phyloP scores from a whole-genome alignment of 495 filamentous ascomycete genomes.

The Podospora bellae-mahoneyi region DNA sequence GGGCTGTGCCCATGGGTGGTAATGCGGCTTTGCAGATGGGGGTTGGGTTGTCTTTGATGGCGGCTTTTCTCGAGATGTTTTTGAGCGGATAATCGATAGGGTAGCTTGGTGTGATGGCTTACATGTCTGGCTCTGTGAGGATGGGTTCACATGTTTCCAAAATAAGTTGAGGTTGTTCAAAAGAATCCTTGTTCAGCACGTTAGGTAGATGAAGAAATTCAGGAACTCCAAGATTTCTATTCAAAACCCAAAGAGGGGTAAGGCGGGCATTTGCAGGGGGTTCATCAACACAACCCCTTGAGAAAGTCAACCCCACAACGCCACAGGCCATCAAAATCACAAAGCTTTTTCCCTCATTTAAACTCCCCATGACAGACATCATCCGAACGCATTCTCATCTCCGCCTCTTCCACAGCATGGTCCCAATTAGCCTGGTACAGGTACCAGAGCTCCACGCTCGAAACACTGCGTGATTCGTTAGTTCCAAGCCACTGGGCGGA shows the following conservation, averaged over 20 bases:
- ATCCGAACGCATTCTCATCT: slow-evolving; percentile 30
- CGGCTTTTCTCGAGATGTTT: neutral
- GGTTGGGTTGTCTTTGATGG: neutral
- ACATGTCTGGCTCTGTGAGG: too few relatives aligned
- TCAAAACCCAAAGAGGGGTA: too few relatives aligned
- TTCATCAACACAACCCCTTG: too few relatives aligned
- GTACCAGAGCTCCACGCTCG: slow-evolving; percentile 30
- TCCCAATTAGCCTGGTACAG: slow-evolving; percentile 31
- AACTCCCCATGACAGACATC: slow-evolving; percentile 21
- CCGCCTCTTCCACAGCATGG: slow-evolving; percentile 31
- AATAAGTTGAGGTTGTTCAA: too few relatives aligned
- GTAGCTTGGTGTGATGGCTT: too few relatives aligned
- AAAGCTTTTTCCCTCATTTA: slow-evolving; percentile 15
- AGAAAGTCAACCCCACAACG: too few relatives aligned
- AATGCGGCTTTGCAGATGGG: neutral
- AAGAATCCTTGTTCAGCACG: too few relatives aligned
- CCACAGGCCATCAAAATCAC: too few relatives aligned
- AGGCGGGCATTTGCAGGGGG: too few relatives aligned
- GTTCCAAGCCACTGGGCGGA: neutral
- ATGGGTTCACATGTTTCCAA: too few relatives aligned
- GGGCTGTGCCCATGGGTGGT: neutral
- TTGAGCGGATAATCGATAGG: neutral
- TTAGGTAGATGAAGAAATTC: too few relatives aligned
- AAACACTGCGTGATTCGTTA: slow-evolving; percentile 21
- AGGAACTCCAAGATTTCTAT: too few relatives aligned